phyloP scores from a whole-genome alignment of 495 filamentous ascomycete genomes.

The Penicillium parvum region DNA sequence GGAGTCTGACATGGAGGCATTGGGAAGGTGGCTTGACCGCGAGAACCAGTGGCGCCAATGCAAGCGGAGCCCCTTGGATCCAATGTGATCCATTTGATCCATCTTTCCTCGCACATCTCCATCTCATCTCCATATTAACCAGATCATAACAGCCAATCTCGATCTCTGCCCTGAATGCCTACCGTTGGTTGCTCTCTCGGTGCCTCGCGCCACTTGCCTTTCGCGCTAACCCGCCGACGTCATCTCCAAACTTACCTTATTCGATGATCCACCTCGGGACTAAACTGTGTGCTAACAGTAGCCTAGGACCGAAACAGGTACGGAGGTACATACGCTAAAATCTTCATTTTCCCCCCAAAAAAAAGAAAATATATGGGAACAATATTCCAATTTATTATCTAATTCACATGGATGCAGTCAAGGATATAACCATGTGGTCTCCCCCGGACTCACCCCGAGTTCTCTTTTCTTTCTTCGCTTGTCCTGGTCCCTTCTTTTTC shows the following conservation, averaged over 20 bases:
- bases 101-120: too few species aligned
- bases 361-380: too few species aligned
- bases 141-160: too few species aligned
- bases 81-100: too few species aligned
- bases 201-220: conserved; percentile 20
- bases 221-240: conserved; percentile 12
- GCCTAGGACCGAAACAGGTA: background rate
- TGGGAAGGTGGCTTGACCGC: too few species aligned
- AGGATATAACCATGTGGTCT: background rate
- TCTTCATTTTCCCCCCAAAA: background rate
- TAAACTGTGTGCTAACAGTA: background rate
- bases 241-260: conserved; percentile 13
- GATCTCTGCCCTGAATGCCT: background rate
- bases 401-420: background rate
- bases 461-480: background rate
- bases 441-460: background rate
- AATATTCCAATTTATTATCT: too few species aligned
- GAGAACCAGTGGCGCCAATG: too few species aligned
- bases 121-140: too few species aligned
- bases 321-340: background rate
- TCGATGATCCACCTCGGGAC: conserved; percentile 5
- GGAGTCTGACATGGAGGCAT: too few species aligned
- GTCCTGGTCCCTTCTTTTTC: background rate
- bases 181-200: conserved; percentile 1
- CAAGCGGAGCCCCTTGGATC: too few species aligned